These are phyloP conservation scores for Dovyalis caffra DNA, from an alignment of 345 rosid genomes.

Conservation along the genomic window DNA sequence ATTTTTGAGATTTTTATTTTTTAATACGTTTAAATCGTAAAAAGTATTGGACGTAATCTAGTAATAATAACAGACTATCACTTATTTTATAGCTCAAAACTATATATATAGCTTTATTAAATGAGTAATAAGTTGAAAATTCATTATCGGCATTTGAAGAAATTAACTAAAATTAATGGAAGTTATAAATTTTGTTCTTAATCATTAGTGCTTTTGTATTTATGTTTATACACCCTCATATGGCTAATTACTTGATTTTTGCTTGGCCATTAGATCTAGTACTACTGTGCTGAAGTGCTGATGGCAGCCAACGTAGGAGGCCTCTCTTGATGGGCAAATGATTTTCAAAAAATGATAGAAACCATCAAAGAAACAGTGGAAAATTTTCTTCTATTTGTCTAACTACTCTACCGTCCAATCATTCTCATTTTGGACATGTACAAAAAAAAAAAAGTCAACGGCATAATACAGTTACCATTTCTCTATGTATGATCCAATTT, in stretches of 20 bases:
- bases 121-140: too few relatives aligned
- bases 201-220: too few relatives aligned
- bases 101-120: too few relatives aligned
- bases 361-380: not conserved
- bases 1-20: too few relatives aligned
- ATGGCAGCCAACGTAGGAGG: constrained; percentile 11
- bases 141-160: too few relatives aligned
- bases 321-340: not conserved
- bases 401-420: constrained; percentile 48
- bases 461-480: too few relatives aligned
- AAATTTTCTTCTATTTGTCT: constrained; percentile 13
- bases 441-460: constrained; percentile 25
- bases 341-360: not conserved
- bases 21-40: too few relatives aligned
- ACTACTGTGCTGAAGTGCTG: not conserved
- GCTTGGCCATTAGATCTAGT: not conserved
- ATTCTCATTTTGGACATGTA: constrained; percentile 9
- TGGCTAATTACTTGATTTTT: not conserved
- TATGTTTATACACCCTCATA: not conserved
- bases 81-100: too few relatives aligned
- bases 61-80: too few relatives aligned
- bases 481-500: not conserved
- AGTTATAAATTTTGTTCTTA: too few relatives aligned
- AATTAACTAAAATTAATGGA: too few relatives aligned
- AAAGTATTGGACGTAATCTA: too few relatives aligned